These are phyloP conservation scores for Spirogloea muscicola DNA, from an alignment of 139 green algal species.

Conservation along the genomic window DNA sequence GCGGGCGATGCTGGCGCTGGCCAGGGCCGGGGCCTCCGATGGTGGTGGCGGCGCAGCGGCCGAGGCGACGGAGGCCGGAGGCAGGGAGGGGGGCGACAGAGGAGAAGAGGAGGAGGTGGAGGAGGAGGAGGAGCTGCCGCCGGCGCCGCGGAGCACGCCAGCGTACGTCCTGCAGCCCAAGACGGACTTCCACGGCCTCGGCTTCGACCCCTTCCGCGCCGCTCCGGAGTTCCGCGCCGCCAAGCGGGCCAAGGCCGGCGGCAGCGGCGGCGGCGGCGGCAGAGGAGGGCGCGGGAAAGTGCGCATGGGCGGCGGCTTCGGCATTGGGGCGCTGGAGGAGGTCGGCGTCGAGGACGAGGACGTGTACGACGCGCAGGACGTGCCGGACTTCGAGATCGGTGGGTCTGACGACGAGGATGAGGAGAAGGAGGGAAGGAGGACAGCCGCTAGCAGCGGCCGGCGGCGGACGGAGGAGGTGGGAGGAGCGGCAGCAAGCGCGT, in stretches of 20 bases:
- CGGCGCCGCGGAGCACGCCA: conserved; percentile 73
- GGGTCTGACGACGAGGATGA: no score
- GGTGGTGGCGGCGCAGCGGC: conserved; percentile 9
- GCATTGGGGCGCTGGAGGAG: conserved; percentile 73
- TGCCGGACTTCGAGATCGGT: no score
- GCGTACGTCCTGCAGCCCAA: conserved; percentile 72
- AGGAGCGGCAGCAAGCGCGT: no score
- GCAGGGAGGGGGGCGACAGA: neutral
- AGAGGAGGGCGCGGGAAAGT: conserved; percentile 4
- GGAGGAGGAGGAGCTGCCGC: conserved; percentile 56
- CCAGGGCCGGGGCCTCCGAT: neutral
- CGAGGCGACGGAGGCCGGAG: neutral
- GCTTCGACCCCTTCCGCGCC: conserved; percentile 83
- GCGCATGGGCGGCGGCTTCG: conserved; percentile 73
- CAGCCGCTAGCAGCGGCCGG: no score
- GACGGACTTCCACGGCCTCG: conserved; percentile 76
- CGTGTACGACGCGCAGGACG: conserved; percentile 53
- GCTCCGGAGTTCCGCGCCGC: conserved; percentile 74
- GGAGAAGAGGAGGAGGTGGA: neutral
- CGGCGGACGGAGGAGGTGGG: no score
- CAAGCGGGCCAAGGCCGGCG: neutral
- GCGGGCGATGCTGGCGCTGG: conserved; percentile 10
- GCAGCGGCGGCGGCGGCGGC: neutral
- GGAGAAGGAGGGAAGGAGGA: no score
- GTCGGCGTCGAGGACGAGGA: conserved; percentile 58